Evolutionary conservation across 106 monocot genomes (phyloP), one percentile per base, ranked within the genome.

Genomic region (Alisma plantagoaquatica): DNA sequence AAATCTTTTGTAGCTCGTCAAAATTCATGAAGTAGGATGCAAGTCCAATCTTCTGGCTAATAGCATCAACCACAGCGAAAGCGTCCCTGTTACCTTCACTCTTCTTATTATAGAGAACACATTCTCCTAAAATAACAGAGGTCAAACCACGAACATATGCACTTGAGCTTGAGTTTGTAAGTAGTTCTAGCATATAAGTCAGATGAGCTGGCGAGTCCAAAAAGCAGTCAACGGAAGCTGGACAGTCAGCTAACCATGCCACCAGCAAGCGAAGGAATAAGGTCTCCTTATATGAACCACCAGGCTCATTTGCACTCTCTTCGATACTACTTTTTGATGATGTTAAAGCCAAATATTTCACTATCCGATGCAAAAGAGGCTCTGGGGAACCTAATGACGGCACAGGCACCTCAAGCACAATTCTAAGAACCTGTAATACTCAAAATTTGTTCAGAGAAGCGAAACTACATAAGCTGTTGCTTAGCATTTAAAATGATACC

Each of bases 11-110:
- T 28, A 90, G 60, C 59, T 85, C 85, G 51, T 98, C 85, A 51
- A 98, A 82, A 50, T 72, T 82, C 15, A 63, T 15, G 50, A 98
- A 90, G 33, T 74, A 90, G 27, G 81, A 68, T 18, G 85, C 62
- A 41, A 98, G 82, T 23, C 98, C 84, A 61, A 98, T 69, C 72
- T 86, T 90, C 46, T 90, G 84, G 51, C 85, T 86, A 41, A 98
- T 86, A 52, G 76, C 62, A 79, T 98, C 98, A 31, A 76, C 90
- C 33, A 98, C 69, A 47, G 85, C 57, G 57, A 90, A 90, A 26
- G 84, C 61, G 70, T 98, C 90, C 61, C 51, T 76, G 15, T 26
- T 62, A 23, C 60, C 78, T 47, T 81, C 81, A 45, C 57, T 68
- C 56, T n/a, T 60, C 2, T 69, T 82, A 60, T 98, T 98, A 56